These are phyloP conservation scores for Diddensiella caesifluorescens DNA, from an alignment of 805 yeast genomes.

Conservation along the genomic window DNA sequence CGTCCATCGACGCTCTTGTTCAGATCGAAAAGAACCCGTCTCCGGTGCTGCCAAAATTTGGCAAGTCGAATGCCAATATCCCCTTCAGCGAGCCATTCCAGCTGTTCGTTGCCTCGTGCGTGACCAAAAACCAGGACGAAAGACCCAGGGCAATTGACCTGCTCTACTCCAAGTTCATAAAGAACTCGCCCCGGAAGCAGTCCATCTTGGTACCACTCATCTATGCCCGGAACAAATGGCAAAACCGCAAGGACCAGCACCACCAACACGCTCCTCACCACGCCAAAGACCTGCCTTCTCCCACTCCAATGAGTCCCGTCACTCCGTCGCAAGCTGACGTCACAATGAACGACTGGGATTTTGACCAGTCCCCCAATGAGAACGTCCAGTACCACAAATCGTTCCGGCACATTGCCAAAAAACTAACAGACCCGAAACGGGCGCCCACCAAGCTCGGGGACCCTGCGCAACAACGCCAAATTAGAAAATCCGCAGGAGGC, in stretches of 20 bases:
- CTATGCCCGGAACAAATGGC: slow-evolving; percentile 2
- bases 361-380: slow-evolving; percentile 3
- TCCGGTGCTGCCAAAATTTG: slow-evolving; percentile 37
- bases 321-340: slow-evolving; percentile 4
- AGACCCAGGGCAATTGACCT: slow-evolving; percentile 61
- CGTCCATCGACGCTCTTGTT: slow-evolving; percentile 72
- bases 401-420: background rate
- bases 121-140: slow-evolving; percentile 56
- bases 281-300: too few species aligned
- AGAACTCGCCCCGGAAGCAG: slow-evolving; percentile 1
- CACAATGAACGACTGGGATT: slow-evolving; percentile 13
- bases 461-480: too few species aligned
- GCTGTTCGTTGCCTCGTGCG: slow-evolving; percentile 58
- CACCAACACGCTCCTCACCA: too few species aligned
- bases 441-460: too few species aligned
- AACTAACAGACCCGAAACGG: background rate
- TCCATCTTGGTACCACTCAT: slow-evolving; percentile 1
- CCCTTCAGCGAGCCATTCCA: slow-evolving; percentile 29
- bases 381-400: slow-evolving; percentile 1
- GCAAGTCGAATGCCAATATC: slow-evolving; percentile 1
- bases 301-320: too few species aligned
- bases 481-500: too few species aligned
- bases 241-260: background rate
- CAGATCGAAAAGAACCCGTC: slow-evolving; percentile 62
- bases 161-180: slow-evolving; percentile 44